These are phyloP conservation scores for Talaromyces trachyspermus DNA, from an alignment of 495 filamentous ascomycete genomes.

Conservation along the genomic window DNA sequence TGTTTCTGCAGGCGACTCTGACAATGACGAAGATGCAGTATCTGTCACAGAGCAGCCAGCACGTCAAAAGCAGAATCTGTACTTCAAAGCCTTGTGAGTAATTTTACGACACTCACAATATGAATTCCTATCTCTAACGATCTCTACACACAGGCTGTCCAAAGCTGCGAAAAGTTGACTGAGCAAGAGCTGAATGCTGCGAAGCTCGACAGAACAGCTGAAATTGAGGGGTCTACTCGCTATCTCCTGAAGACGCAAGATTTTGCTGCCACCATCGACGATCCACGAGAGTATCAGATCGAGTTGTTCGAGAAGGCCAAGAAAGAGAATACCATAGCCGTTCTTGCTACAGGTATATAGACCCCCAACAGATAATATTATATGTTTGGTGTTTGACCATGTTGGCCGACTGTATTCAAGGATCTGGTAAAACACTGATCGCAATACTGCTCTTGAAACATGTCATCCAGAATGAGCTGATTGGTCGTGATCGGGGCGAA, in stretches of 20 bases:
- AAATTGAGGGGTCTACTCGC: constrained; percentile 33
- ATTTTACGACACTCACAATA: constrained; percentile 10
- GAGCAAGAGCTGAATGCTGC: constrained; percentile 21
- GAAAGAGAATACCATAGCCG: constrained; percentile 80
- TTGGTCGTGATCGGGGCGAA: constrained; percentile 54
- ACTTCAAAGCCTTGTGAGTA: constrained; percentile 1
- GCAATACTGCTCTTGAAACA: constrained; percentile 80
- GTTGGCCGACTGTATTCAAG: constrained; percentile 27
- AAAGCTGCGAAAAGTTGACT: constrained; percentile 28
- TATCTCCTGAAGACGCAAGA: constrained; percentile 39
- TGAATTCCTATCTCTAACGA: constrained; percentile 1
- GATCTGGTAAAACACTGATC: constrained; percentile 95
- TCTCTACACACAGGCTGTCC: constrained; percentile 30
- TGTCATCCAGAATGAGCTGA: constrained; percentile 70
- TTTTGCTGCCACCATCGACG: constrained; percentile 40
- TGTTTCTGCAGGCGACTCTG: neutral
- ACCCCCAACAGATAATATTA: neutral
- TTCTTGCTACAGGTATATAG: constrained; percentile 76
- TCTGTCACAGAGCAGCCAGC: neutral
- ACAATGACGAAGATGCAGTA: neutral
- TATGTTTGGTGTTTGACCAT: neutral
- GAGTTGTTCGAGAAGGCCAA: constrained; percentile 91
- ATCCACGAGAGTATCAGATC: constrained; percentile 83
- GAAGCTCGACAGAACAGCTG: constrained; percentile 14
- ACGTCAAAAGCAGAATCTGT: constrained; percentile 10